Percentiles rank a stretch among this genome's conserved stretches.
Evolutionary conservation across 306 rosid genomes (phyloP).

Genomic region (Trichosanthes truncata): DNA sequence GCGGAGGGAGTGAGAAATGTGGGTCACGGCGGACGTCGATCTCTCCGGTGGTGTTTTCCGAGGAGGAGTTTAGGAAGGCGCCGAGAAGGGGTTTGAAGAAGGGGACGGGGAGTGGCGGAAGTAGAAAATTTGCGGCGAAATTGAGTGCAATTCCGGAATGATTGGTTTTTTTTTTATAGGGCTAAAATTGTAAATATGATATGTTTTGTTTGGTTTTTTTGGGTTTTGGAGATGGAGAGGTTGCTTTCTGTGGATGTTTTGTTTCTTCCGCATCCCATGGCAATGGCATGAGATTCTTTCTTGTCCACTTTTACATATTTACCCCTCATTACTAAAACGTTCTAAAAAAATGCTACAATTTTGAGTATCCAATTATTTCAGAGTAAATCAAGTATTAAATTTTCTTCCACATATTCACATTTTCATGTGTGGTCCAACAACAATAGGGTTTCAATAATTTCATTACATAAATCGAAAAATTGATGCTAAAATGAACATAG

Average conservation of each 20-base stretch:
- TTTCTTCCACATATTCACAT: no score
- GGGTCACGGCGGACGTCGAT: constrained; percentile 9
- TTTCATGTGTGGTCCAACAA: no score
- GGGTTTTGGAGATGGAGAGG: not conserved
- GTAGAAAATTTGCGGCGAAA: constrained; percentile 27
- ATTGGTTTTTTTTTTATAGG: not conserved
- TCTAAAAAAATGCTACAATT: not conserved
- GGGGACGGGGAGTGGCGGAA: constrained; percentile 17
- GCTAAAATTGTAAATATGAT: constrained; percentile 24
- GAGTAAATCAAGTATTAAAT: no score
- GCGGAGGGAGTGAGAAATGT: constrained; percentile 21
- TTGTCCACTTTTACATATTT: not conserved
- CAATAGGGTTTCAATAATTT: no score
- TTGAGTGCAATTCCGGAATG: constrained; percentile 73
- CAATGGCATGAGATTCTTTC: not conserved
- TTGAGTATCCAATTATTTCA: not conserved
- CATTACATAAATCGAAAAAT: no score
- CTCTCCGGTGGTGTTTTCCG: constrained; percentile 21
- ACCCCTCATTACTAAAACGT: not conserved
- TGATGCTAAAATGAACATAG: no score
- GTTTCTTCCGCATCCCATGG: constrained; percentile 7
- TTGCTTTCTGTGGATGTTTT: constrained; percentile 5
- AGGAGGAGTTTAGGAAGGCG: constrained; percentile 13
- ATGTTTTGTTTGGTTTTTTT: not conserved
- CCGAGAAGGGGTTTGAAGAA: constrained; percentile 5